These are phyloP conservation scores for Parmelia sp. DNA, from an alignment of 495 filamentous ascomycete species.

Conservation along the genomic window DNA sequence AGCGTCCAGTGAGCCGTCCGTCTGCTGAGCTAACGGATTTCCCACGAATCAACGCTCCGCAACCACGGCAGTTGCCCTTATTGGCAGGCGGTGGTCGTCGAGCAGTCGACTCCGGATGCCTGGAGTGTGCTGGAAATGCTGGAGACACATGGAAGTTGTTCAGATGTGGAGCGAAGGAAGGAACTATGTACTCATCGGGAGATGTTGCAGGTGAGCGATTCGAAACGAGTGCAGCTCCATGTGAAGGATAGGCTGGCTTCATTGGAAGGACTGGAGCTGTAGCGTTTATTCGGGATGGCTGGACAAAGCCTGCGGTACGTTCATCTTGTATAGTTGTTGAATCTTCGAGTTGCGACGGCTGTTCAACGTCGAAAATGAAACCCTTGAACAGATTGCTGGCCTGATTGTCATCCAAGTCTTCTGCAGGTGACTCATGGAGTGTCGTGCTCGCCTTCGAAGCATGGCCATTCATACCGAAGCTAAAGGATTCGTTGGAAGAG, in stretches of 20 bases:
- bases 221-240: conserved; percentile 48
- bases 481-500: conserved; percentile 56
- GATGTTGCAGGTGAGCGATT: conserved; percentile 35
- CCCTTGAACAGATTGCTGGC: conserved; percentile 38
- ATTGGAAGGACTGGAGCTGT: not conserved
- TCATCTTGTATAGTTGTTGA: not conserved
- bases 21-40: conserved; percentile 93
- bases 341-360: conserved; percentile 7
- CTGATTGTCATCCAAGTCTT: conserved; percentile 21
- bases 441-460: conserved; percentile 63
- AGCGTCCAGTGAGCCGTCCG: conserved; percentile 85
- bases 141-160: conserved; percentile 26
- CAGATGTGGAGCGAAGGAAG: conserved; percentile 27
- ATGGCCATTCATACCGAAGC: conserved; percentile 55
- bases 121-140: conserved; percentile 27
- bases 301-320: not conserved
- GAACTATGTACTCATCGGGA: conserved; percentile 28
- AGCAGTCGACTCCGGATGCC: conserved; percentile 26
- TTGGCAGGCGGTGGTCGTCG: conserved; percentile 30
- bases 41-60: conserved; percentile 68
- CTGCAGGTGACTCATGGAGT: conserved; percentile 24
- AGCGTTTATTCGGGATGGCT: conserved; percentile 3
- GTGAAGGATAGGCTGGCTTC: conserved; percentile 1
- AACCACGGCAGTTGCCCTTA: conserved; percentile 80
- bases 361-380: conserved; percentile 25